Conservation (phyloP, 345 rosid genomes). For the Corymbia maculata region DNA sequence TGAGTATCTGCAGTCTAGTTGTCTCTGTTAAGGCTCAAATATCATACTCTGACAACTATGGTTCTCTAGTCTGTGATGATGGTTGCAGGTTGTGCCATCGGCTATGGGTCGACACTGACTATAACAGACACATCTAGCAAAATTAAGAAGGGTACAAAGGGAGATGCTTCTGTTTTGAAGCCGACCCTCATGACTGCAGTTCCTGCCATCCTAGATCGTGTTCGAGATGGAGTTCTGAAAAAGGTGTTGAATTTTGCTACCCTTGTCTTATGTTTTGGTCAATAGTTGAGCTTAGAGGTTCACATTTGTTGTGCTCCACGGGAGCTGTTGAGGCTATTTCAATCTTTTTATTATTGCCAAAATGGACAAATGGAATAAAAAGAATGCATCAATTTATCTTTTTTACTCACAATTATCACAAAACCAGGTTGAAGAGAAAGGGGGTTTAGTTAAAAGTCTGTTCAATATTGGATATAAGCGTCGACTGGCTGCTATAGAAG, state of each 20-base stretch:
- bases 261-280: background rate
- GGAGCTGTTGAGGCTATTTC: background rate
- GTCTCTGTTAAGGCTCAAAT: background rate
- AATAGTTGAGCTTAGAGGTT: background rate
- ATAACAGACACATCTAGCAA: constrained; percentile 73
- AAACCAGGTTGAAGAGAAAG: constrained; percentile 70
- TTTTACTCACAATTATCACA: background rate
- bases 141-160: constrained; percentile 84
- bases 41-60: constrained; percentile 10
- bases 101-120: constrained; percentile 83
- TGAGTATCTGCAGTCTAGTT: background rate
- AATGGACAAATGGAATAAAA: background rate
- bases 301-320: background rate
- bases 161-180: constrained; percentile 70
- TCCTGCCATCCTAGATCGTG: constrained; percentile 85
- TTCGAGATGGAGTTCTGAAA: constrained; percentile 74
- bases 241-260: constrained; percentile 25
- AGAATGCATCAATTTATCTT: background rate
- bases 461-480: constrained; percentile 67
- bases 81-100: constrained; percentile 65
- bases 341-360: background rate
- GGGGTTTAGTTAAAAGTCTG: constrained; percentile 58
- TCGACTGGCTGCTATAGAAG: constrained; percentile 58
- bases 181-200: constrained; percentile 88
- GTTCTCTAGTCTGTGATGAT: constrained; percentile 52